Evolutionary conservation across 2,329 filamentous ascomycete genomes (phyloP), one percentile per base, ranked within the genome.

Genomic region (Exserohilum turcica): DNA sequence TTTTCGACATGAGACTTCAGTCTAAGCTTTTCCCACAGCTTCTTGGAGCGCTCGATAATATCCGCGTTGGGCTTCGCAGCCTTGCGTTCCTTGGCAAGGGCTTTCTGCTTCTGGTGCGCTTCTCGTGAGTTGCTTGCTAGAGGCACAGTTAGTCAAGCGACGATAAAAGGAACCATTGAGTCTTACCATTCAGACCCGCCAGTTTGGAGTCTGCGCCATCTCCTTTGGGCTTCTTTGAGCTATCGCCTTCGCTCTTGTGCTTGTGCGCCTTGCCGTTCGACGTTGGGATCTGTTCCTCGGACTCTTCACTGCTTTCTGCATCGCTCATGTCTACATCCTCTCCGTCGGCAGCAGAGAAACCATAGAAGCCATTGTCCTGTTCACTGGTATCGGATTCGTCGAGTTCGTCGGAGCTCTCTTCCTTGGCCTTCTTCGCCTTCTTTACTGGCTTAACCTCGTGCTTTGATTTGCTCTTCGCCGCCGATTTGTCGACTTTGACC

Each of bases 11-110:
- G 91, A 2, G 92, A 96, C 79, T 97, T 97, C 66, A 91, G 83
- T 61, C 94, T 88, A 71, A 99, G 78, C 57, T 90, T 86, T 79
- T 99, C 94, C 95, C 94, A 99, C 47, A 99, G 84, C 79, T 97
- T 96, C 82, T 99, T 99, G 48, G 91, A 90, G 57, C 92, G 87
- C 59, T 88, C 85, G 61, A 97, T 87, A 69, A 90, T 86, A 73
- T 97, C 92, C 70, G 93, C 92, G 63, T 97, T 87, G 19, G 94
- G 94, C 78, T 97, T 97, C 37, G 90, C 88, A 32, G 90, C 88
- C 80, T 92, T 97, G 64, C 95, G 90, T 73, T 97, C 93, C 69
- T 87, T 88, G 19, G 86, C 88, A 44, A 97, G 81, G 59, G 88
- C 88, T 76, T 93, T 96, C 78, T 99, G 94, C 76, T 96, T 96